Conservation (phyloP, 2,329 filamentous ascomycete genomes). For the Fusarium oxysporum region DNA sequence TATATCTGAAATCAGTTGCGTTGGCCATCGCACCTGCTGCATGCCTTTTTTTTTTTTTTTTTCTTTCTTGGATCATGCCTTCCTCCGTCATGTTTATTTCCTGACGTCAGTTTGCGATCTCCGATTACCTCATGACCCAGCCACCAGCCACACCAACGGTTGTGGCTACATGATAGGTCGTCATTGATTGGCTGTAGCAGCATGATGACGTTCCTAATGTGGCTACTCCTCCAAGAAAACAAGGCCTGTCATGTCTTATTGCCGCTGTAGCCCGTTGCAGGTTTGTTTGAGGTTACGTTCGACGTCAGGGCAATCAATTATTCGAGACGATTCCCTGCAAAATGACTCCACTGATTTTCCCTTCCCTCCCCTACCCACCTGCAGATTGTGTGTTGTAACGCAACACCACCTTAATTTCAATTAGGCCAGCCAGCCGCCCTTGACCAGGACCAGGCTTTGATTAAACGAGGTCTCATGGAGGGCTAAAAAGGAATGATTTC, state of each 20-base stretch:
- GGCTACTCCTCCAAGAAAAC: slow-evolving; percentile 24
- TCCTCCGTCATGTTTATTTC: slow-evolving; percentile 18
- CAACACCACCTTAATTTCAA: slow-evolving; percentile 12
- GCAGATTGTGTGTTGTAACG: background rate
- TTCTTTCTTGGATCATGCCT: slow-evolving; percentile 16
- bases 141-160: slow-evolving; percentile 24
- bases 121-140: slow-evolving; percentile 32
- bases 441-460: background rate
- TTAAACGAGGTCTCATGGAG: slow-evolving; percentile 8
- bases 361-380: background rate
- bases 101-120: slow-evolving; percentile 37
- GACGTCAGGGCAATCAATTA: slow-evolving; percentile 28
- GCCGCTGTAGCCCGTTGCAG: slow-evolving; percentile 24
- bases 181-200: slow-evolving; percentile 9
- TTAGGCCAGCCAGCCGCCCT: background rate
- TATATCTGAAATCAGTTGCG: slow-evolving; percentile 17
- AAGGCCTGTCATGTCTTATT: slow-evolving; percentile 27
- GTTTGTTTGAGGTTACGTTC: slow-evolving; percentile 30
- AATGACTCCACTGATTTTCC: slow-evolving; percentile 25
- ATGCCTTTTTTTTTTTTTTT: slow-evolving; percentile 11
- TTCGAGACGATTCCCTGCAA: slow-evolving; percentile 23
- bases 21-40: slow-evolving; percentile 3
- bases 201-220: slow-evolving; percentile 26
- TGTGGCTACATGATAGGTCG: slow-evolving; percentile 19
- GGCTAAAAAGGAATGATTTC: background rate